Conservation (phyloP, 495 filamentous ascomycete species). For the Talaromyces liani region DNA sequence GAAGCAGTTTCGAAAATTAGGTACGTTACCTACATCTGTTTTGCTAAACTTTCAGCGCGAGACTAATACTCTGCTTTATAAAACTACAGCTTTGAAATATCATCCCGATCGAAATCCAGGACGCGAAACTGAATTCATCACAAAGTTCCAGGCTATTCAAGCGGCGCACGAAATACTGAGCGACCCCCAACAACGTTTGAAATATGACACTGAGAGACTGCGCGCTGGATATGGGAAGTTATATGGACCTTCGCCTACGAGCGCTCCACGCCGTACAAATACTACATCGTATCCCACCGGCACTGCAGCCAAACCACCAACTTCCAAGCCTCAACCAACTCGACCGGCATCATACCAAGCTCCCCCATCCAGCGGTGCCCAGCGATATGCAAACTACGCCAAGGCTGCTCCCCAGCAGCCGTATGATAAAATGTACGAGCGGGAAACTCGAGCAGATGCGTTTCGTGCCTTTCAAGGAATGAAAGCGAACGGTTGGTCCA, state of each 20-base stretch:
- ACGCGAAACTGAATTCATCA: slow-evolving; percentile 64
- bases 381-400: slow-evolving; percentile 47
- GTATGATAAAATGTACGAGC: slow-evolving; percentile 39
- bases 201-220: slow-evolving; percentile 69
- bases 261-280: slow-evolving; percentile 21
- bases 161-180: slow-evolving; percentile 76
- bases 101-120: slow-evolving; percentile 90
- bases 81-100: slow-evolving; percentile 40
- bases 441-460: slow-evolving; percentile 48
- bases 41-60: background rate
- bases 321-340: slow-evolving; percentile 19
- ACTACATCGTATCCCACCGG: slow-evolving; percentile 12
- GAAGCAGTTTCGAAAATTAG: slow-evolving; percentile 79
- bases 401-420: slow-evolving; percentile 31
- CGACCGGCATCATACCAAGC: slow-evolving; percentile 27
- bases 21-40: slow-evolving; percentile 28
- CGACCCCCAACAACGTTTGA: slow-evolving; percentile 56
- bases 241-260: slow-evolving; percentile 28
- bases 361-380: slow-evolving; percentile 44
- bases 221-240: slow-evolving; percentile 37
- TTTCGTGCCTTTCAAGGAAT: slow-evolving; percentile 68
- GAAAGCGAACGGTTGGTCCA: slow-evolving; percentile 39
- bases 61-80: background rate
- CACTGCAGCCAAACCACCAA: slow-evolving; percentile 19
- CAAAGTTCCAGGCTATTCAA: slow-evolving; percentile 80